Evolutionary conservation across 2,329 filamentous ascomycete genomes (phyloP).

Genomic region (Neopestalotiopsis sp.): DNA sequence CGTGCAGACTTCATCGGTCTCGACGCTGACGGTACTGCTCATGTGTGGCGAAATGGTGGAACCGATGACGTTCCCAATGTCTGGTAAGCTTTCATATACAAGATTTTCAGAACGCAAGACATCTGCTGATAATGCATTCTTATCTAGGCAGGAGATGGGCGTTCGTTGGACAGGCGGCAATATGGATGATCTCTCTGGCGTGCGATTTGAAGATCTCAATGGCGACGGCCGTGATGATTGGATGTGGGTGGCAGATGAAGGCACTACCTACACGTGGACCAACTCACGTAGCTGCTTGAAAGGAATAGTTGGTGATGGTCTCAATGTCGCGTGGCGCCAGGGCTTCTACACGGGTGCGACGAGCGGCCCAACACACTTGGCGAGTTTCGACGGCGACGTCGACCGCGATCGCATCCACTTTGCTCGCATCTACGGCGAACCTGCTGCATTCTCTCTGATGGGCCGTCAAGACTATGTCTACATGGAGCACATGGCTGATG

Average conservation of each 20-base stretch:
- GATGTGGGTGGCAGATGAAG: constrained; percentile 28
- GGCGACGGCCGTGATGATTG: constrained; percentile 30
- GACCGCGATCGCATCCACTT: constrained; percentile 27
- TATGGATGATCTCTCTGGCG: constrained; percentile 36
- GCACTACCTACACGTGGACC: constrained; percentile 27
- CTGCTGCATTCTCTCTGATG: not conserved
- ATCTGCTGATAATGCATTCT: not conserved
- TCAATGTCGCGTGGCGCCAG: constrained; percentile 29
- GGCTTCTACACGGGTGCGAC: constrained; percentile 19
- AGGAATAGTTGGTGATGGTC: constrained; percentile 26
- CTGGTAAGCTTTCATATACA: constrained; percentile 27
- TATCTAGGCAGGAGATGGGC: not conserved
- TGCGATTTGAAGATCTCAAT: constrained; percentile 37
- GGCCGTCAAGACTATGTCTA: constrained; percentile 26
- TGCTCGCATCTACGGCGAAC: constrained; percentile 29
- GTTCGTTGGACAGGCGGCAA: constrained; percentile 27
- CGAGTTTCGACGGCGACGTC: constrained; percentile 4
- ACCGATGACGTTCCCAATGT: constrained; percentile 32
- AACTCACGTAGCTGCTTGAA: constrained; percentile 28
- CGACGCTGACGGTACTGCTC: constrained; percentile 29
- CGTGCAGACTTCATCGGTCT: constrained; percentile 38
- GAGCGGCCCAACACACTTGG: constrained; percentile 23
- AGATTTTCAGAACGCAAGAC: not conserved
- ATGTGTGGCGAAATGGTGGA: constrained; percentile 38
- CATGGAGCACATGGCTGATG: constrained; percentile 20